phyloP scores from a whole-genome alignment of 306 rosid species.

The Quercus parvula region DNA sequence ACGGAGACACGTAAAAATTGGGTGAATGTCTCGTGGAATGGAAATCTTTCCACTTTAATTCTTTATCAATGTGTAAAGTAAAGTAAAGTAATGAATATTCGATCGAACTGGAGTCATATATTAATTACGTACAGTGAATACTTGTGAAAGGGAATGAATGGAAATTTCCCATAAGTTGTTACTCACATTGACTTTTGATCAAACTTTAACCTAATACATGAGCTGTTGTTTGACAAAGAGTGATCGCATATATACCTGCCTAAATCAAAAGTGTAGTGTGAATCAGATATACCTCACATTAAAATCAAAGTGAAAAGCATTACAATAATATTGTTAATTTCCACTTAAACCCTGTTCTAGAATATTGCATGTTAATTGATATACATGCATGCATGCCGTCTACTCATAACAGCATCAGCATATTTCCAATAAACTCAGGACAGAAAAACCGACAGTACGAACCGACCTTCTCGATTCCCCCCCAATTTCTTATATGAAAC shows the following conservation, averaged over 20 bases:
- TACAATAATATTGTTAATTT: conserved; percentile 14
- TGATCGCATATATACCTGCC: neutral
- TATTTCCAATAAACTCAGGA: neutral
- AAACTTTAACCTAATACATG: conserved; percentile 21
- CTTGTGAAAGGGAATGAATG: neutral
- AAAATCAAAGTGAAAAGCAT: neutral
- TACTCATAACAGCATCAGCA: neutral
- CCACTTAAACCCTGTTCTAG: neutral
- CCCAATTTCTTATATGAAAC: neutral
- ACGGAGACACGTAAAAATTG: too few species aligned
- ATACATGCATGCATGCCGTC: neutral
- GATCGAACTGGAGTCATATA: neutral
- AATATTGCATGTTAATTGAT: neutral
- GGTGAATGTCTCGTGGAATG: too few species aligned
- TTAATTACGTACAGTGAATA: neutral
- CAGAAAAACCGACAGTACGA: neutral
- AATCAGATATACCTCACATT: neutral
- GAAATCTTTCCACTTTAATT: neutral
- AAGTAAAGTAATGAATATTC: neutral
- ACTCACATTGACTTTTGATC: conserved; percentile 16
- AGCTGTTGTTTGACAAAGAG: conserved; percentile 29
- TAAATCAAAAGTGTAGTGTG: neutral
- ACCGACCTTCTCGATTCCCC: neutral
- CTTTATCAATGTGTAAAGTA: neutral
- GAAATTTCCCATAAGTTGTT: neutral